Base-by-base conservation (phyloP, 2,329 filamentous ascomycete species). In the Leptographium radiaticola region DNA sequence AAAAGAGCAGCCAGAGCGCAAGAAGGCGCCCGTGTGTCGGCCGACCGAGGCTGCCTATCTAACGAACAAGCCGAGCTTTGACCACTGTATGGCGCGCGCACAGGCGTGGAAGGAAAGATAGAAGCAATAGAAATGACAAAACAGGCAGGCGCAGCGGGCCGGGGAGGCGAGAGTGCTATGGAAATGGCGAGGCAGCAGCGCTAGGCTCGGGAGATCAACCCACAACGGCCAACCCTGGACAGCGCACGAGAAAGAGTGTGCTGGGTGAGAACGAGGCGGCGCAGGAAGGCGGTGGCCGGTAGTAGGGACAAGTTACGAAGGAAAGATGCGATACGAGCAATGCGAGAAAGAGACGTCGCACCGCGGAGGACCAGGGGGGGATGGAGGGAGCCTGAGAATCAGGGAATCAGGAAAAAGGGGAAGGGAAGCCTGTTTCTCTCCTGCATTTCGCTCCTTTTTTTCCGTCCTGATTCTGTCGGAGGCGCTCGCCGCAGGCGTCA, bases 121-220 rank as follows among this genome's bases (percentile, higher is more conserved):
- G 46, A 49, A 49, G 46, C 18, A 36, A 38, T 30, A 38, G 33
- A 38, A 49, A 16, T 31, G 47, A 50, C 53, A 16, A 51, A 54
- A 54, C 15, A 54, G 53, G 48, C 47, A 54, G 48, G 53, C 47
- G 53, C 47, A 16, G 39, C 38, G 15, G 45, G 34, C 34, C 11
- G 20, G 25, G 12, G 20, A 10, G 44, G 2, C 15, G n/a, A 46
- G 18, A 25, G 25, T 25, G 25, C 25, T n/a, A 25, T 34, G 15
- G 45, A 31, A 8, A 2, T 39, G 43, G 42, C 43, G 15, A 56
- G 53, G 52, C 49, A 52, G 56, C 39, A 38, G 51, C 54, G 51
- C 54, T 53, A 56, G 36, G 20, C 13, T 33, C 52, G 52, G 52
- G 54, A 56, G 51, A 56, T 56, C 55, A 56, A 34, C 55, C 54